Percentiles rank a stretch among this genome's conserved stretches.
phyloP scores from a whole-genome alignment of 306 rosid species.

The Medicago ruthenica region DNA sequence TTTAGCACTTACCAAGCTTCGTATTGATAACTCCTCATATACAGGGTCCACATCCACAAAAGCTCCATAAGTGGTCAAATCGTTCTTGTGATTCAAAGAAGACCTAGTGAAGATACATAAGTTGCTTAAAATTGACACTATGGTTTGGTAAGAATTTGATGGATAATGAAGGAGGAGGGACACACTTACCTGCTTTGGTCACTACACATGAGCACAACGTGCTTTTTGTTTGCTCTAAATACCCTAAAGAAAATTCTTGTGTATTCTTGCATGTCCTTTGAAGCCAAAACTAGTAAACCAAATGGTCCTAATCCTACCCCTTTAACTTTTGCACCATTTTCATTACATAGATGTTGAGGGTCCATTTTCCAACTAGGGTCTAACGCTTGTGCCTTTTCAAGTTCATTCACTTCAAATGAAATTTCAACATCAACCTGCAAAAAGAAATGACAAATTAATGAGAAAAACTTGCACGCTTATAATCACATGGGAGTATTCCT shows the following conservation, averaged over 20 bases:
- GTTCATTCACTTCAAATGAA: slow-evolving; percentile 54
- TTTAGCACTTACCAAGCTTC: slow-evolving; percentile 54
- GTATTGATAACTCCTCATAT: slow-evolving; percentile 50
- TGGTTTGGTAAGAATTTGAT: slow-evolving; percentile 24
- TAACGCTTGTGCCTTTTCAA: slow-evolving; percentile 54
- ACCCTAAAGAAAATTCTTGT: slow-evolving; percentile 66
- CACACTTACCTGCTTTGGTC: slow-evolving; percentile 49
- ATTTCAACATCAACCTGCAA: slow-evolving; percentile 77
- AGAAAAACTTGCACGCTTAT: slow-evolving; percentile 21
- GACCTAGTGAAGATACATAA: slow-evolving; percentile 33
- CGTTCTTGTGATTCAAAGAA: slow-evolving; percentile 45
- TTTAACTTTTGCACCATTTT: slow-evolving; percentile 48
- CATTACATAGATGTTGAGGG: slow-evolving; percentile 60
- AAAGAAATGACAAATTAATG: neutral
- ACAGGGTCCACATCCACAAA: slow-evolving; percentile 54
- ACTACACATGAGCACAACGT: slow-evolving; percentile 62
- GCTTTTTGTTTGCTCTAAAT: slow-evolving; percentile 47
- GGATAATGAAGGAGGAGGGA: slow-evolving; percentile 28
- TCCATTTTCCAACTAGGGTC: slow-evolving; percentile 53
- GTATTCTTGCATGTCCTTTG: slow-evolving; percentile 65
- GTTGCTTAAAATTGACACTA: slow-evolving; percentile 4
- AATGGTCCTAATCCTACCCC: slow-evolving; percentile 69
- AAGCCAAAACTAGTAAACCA: slow-evolving; percentile 68
- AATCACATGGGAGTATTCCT: slow-evolving; percentile 15
- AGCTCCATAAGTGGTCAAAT: slow-evolving; percentile 47